Percentiles rank a stretch among this genome's conserved stretches.
Conservation (phyloP, 768 basidiomycete genomes). For the Lactarius deliciosus region DNA sequence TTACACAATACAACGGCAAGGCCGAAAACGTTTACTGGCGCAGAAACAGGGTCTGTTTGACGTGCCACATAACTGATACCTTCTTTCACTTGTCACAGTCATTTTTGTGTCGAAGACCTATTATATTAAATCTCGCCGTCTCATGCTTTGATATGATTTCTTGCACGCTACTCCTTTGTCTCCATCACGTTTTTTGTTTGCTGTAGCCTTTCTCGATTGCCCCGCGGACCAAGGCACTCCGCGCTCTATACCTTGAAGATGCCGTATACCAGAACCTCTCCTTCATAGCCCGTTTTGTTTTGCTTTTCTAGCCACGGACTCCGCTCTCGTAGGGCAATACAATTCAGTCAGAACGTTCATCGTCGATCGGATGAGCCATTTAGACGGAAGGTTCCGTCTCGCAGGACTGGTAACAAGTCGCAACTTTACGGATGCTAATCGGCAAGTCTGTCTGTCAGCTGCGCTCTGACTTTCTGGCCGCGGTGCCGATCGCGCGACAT, state of each 20-base stretch:
- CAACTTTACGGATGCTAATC: slow-evolving; percentile 29
- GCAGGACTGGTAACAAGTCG: slow-evolving; percentile 20
- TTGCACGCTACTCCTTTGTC: slow-evolving; percentile 26
- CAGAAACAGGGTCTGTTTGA: slow-evolving; percentile 27
- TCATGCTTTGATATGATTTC: slow-evolving; percentile 29
- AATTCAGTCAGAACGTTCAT: slow-evolving; percentile 17
- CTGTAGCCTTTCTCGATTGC: slow-evolving; percentile 25
- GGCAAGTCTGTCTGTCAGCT: slow-evolving; percentile 20
- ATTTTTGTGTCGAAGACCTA: slow-evolving; percentile 24
- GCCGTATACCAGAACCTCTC: slow-evolving; percentile 27
- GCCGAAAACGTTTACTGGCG: slow-evolving; percentile 28
- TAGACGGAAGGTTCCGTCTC: slow-evolving; percentile 27
- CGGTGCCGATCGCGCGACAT: slow-evolving; percentile 29
- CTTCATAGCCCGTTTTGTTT: slow-evolving; percentile 18
- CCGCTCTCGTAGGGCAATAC: slow-evolving; percentile 22
- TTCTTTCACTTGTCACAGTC: slow-evolving; percentile 25
- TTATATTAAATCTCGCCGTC: slow-evolving; percentile 26
- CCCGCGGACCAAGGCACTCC: slow-evolving; percentile 26
- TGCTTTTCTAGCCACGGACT: slow-evolving; percentile 19
- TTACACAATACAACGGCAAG: slow-evolving; percentile 27
- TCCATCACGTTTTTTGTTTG: slow-evolving; percentile 25
- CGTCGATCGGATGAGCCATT: slow-evolving; percentile 25
- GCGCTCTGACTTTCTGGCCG: slow-evolving; percentile 23
- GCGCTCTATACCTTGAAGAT: slow-evolving; percentile 29
- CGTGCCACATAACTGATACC: slow-evolving; percentile 23